Evolutionary conservation across 2,329 filamentous ascomycete species (phyloP).

Genomic region (Fusarium sp.): DNA sequence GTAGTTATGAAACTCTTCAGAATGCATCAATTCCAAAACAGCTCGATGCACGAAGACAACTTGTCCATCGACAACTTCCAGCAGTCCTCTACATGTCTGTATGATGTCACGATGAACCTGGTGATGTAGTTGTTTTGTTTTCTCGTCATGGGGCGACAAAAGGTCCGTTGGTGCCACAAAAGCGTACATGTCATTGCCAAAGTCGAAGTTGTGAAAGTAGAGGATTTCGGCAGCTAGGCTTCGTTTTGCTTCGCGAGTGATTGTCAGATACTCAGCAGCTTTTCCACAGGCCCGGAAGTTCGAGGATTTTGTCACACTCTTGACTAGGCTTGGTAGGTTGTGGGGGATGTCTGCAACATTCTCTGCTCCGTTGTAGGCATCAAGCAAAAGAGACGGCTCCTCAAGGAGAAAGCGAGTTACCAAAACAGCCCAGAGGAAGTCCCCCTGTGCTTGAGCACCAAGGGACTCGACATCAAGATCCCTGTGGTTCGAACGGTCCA

Average conservation of each 20-base stretch:
- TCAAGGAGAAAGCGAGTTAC: constrained; percentile 10
- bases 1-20: not conserved
- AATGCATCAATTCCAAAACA: not conserved
- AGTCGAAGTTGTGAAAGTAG: constrained; percentile 8
- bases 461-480: constrained; percentile 2
- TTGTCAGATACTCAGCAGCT: constrained; percentile 1
- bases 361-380: not conserved
- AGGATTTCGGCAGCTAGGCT: not conserved
- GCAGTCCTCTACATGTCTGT: not conserved
- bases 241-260: not conserved
- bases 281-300: constrained; percentile 4
- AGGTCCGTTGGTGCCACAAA: not conserved
- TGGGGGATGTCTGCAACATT: not conserved
- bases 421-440: constrained; percentile 39
- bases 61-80: not conserved
- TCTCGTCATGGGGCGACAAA: not conserved
- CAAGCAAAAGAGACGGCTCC: not conserved
- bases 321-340: constrained; percentile 19
- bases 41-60: not conserved
- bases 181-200: constrained; percentile 7
- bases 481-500: not conserved
- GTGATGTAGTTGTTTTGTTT: not conserved
- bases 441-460: constrained; percentile 11
- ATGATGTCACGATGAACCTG: not conserved
- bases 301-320: not conserved